These are phyloP conservation scores for Eucalyptus grandis DNA, from an alignment of 345 rosid species.

Conservation along the genomic window DNA sequence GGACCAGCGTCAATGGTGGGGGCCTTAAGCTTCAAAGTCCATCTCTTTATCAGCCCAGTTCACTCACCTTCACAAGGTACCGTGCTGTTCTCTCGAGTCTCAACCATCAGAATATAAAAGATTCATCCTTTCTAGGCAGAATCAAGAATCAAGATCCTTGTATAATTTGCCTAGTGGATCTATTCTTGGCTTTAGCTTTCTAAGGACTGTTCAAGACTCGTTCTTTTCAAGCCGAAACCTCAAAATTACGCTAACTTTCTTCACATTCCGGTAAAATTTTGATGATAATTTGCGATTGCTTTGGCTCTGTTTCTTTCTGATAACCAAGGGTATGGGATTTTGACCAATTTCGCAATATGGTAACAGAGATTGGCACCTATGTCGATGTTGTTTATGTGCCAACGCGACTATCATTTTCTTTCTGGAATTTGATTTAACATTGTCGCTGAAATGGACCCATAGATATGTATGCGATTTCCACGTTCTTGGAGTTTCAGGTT, in stretches of 20 bases:
- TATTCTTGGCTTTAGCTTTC: background rate
- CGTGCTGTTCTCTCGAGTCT: background rate
- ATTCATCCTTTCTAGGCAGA: background rate
- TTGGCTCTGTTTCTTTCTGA: background rate
- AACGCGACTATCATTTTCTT: background rate
- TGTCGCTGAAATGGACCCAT: background rate
- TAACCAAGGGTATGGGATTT: background rate
- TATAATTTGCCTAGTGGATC: background rate
- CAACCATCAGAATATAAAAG: background rate
- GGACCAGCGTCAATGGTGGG: slow-evolving; percentile 29
- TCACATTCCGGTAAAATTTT: background rate
- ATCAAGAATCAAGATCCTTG: background rate
- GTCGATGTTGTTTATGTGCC: background rate
- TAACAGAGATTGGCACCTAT: background rate
- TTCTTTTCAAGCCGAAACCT: background rate
- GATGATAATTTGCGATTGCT: background rate
- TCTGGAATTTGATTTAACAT: background rate
- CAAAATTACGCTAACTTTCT: background rate
- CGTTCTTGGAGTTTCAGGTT: background rate
- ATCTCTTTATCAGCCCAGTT: slow-evolving; percentile 17
- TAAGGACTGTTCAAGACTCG: background rate
- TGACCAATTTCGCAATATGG: background rate
- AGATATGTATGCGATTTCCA: background rate
- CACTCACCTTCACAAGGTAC: slow-evolving; percentile 30
- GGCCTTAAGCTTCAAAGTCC: slow-evolving; percentile 22